Percentiles rank a stretch among this genome's conserved stretches.
These are phyloP conservation scores for Bimuria novae-zelandiae DNA, from an alignment of 2,329 filamentous ascomycete species.

Conservation along the genomic window DNA sequence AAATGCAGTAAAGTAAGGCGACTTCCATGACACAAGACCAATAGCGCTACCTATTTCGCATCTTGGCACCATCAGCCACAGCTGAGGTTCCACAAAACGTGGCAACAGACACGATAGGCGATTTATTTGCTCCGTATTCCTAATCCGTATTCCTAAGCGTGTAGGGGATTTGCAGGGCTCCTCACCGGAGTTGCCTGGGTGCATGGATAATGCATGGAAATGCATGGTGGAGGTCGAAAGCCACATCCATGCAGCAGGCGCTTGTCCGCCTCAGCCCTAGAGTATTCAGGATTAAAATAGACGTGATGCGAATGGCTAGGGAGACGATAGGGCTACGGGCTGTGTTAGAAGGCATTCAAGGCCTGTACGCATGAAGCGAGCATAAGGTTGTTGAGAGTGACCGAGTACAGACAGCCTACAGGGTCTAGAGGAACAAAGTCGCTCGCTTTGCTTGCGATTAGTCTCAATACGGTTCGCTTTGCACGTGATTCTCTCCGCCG, in stretches of 20 bases:
- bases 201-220: neutral
- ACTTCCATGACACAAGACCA: neutral
- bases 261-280: neutral
- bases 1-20: constrained; percentile 1
- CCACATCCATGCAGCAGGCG: neutral
- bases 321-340: neutral
- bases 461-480: neutral
- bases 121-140: neutral
- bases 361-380: neutral
- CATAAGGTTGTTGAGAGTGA: neutral
- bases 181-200: neutral
- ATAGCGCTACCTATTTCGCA: neutral
- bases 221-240: no score
- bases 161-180: neutral
- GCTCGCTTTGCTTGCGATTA: neutral
- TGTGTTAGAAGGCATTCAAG: neutral
- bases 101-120: neutral
- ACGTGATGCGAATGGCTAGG: neutral
- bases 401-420: neutral
- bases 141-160: neutral
- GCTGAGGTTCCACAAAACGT: neutral
- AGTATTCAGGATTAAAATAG: neutral
- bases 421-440: neutral
- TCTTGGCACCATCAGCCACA: constrained; percentile 5
- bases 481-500: neutral